Percentiles rank a stretch among this genome's conserved stretches.
phyloP scores from a whole-genome alignment of 176 grass and related monocot genomes.

The Panicum miliaceum region DNA sequence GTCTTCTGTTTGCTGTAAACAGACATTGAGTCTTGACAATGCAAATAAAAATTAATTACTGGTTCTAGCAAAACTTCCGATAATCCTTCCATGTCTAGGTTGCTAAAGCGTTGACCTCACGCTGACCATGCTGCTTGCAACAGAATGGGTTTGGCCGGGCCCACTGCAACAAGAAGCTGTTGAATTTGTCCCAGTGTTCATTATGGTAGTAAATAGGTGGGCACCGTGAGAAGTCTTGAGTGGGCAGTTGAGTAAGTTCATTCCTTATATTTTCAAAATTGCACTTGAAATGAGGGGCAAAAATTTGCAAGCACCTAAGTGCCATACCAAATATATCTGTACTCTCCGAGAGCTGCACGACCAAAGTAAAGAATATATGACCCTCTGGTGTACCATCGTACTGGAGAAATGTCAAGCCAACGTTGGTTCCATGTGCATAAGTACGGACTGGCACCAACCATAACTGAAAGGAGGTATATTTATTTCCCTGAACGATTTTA shows the following conservation, averaged over 20 bases:
- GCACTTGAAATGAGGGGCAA: neutral
- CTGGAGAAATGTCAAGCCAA: neutral
- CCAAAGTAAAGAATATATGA: neutral
- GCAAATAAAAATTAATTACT: neutral
- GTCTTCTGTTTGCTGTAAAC: neutral
- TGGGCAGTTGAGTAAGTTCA: neutral
- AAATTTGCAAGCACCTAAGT: neutral
- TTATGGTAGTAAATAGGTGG: too few relatives aligned
- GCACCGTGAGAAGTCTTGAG: neutral
- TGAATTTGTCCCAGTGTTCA: too few relatives aligned
- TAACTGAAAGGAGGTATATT: neutral
- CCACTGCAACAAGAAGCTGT: neutral
- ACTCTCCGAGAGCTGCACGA: neutral
- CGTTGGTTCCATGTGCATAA: neutral
- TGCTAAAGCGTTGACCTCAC: neutral
- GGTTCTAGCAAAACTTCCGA: neutral
- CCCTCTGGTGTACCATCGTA: neutral
- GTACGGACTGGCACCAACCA: neutral
- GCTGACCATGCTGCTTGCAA: neutral
- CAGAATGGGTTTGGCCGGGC: neutral
- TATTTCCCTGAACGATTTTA: neutral
- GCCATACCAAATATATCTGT: neutral
- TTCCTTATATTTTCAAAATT: constrained; percentile 2
- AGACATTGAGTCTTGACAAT: neutral
- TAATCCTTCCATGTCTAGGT: neutral